Percentiles rank a stretch among this genome's conserved stretches.
Evolutionary conservation across 75 land plant genomes (phyloP).

Genomic region (Pseudotsuga menziesii): DNA sequence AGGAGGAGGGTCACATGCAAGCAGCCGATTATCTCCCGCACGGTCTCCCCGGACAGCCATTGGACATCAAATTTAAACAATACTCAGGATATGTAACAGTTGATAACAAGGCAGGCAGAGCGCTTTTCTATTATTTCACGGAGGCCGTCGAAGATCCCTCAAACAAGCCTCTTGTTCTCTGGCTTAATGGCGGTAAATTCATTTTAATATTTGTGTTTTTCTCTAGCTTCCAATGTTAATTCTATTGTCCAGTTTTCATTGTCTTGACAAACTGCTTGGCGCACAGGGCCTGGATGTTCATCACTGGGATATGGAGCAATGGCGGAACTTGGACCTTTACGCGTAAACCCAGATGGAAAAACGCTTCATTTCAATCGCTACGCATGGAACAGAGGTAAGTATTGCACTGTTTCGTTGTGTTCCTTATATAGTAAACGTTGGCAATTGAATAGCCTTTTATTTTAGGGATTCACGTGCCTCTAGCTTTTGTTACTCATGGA

Average conservation of each 20-base stretch:
- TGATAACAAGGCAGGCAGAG: constrained; percentile 39
- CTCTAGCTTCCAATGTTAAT: background rate
- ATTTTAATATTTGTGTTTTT: background rate
- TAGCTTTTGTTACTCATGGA: too few species aligned
- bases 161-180: constrained; percentile 40
- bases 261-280: constrained; percentile 1
- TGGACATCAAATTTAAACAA: constrained; percentile 33
- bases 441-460: too few species aligned
- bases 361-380: constrained; percentile 43
- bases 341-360: constrained; percentile 54
- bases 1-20: too few species aligned
- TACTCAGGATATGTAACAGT: constrained; percentile 70
- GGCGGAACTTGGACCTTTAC: constrained; percentile 59
- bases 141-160: constrained; percentile 35
- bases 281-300: constrained; percentile 84
- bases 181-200: constrained; percentile 58
- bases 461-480: too few species aligned
- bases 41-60: constrained; percentile 52
- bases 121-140: constrained; percentile 63
- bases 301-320: constrained; percentile 67
- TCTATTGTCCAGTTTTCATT: too few species aligned
- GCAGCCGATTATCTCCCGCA: too few species aligned
- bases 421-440: too few species aligned
- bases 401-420: too few species aligned
- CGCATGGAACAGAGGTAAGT: constrained; percentile 56